Evolutionary conservation across 352 stramenopile genomes (phyloP), one percentile per base, ranked within the genome.

Genomic region (Albugo candida): DNA sequence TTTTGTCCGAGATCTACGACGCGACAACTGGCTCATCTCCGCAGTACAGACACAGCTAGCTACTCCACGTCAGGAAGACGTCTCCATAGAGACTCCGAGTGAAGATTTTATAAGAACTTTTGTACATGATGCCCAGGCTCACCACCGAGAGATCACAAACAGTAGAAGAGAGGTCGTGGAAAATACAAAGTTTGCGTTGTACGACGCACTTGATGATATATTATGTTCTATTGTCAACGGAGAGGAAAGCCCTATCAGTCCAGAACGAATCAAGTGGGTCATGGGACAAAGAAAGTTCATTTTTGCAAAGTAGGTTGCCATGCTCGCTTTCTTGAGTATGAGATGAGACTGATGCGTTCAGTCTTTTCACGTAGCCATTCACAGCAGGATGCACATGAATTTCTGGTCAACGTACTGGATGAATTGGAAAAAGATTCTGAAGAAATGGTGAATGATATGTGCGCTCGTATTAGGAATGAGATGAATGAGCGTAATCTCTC

Each of bases 371-470:
- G 24, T 50, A 88, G 78, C 8, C 71, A 84, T 50, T 67, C 76
- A 41, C 79, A 92, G 49, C 79, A 92, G 59, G 79, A 92, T 40
- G 79, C 79, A 1, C 79, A 92, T 47, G 79, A 92, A 47, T 92
- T 92, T 51, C 53, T 92, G 45, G 60, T 89, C 14, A 81, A 83
- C 36, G 36, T 92, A 10, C 63, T 92, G 42, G 83, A 70, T 4
- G 79, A 89, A 41, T 85, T 83, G 55, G 79, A 92, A 48, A 83
- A 81, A 45, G 79, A 92, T 31, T 31, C 24, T 31, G 24, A 31
- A 31, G 24, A 31, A 31, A 31, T 31, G 24, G 24, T 31, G 24
- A 31, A 31, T 31, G 24, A 31, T 31, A 10, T 31, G 24, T 31
- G 24, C 24, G 8, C 24, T 31, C 24, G 24, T 8, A 31, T 31